These are phyloP conservation scores for Beauveria rudraprayagi DNA, from an alignment of 2,329 filamentous ascomycete genomes.

Conservation along the genomic window DNA sequence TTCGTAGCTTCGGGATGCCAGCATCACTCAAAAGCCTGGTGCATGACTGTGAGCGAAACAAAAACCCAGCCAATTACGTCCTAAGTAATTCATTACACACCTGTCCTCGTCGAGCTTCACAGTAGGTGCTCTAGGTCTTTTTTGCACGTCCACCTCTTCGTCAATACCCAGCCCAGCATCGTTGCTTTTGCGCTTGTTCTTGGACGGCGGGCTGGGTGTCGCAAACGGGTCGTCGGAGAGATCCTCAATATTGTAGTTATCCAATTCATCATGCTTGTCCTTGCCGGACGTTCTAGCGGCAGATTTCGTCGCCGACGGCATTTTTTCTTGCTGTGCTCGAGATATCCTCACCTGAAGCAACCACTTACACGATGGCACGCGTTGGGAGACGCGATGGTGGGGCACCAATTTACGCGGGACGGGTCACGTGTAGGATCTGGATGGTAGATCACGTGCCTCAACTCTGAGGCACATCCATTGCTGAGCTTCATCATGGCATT, in stretches of 20 bases:
- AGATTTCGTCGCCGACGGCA: conserved; percentile 16
- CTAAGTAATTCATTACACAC: conserved; percentile 30
- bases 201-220: conserved; percentile 32
- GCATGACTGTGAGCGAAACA: not conserved
- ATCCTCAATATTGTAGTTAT: conserved; percentile 65
- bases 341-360: not conserved
- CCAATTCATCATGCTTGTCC: conserved; percentile 51
- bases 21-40: conserved; percentile 68
- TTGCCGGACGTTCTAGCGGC: not conserved
- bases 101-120: conserved; percentile 82
- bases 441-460: conserved; percentile 21
- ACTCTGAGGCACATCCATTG: conserved; percentile 23
- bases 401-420: conserved; percentile 8
- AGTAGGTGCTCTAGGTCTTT: conserved; percentile 60
- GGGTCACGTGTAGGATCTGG: conserved; percentile 8
- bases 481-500: conserved; percentile 16
- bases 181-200: conserved; percentile 41
- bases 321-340: conserved; percentile 1
- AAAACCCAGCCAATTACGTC: not conserved
- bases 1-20: conserved; percentile 76
- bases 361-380: conserved; percentile 14
- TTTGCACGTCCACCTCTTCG: conserved; percentile 74
- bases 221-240: conserved; percentile 40
- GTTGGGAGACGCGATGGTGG: conserved; percentile 18
- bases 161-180: conserved; percentile 66